Base-by-base conservation (phyloP, 1,139 yeast species). In the Diutina scorzettiae region DNA sequence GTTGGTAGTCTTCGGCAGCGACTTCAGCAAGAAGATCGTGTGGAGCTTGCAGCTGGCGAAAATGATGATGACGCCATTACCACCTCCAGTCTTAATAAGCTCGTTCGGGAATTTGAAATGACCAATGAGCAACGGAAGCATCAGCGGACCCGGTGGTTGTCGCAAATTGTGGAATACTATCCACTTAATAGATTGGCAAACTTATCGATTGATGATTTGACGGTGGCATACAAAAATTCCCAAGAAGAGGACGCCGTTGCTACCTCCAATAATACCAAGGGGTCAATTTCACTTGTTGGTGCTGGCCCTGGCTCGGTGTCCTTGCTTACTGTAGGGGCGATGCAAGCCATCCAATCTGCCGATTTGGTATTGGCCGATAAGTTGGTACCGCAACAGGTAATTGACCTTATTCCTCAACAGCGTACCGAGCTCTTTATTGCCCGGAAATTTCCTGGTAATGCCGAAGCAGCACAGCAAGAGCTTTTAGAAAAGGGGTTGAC, bases 361-460 rank as follows among this genome's bases (percentile, higher is more conserved):
- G 96, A 89, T 56, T 62, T 85, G 45, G 73, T 91, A 5, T 66
- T 91, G 37, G 94, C 96, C 1, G 98, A 91, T 58, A 91, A 91
- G 54, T 67, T 91, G 30, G 96, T 91, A 0, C 98, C 97, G 3
- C 84, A 82, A 51, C 81, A 81, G 51, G 95, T 91, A 1, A 63
- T 89, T 28, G 87, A 81, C 42, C 62, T 87, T 29, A 81, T 89
- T 14, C 97, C 97, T 0, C 60, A 72, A 30, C 66, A 70, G 36
- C 54, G 66, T 40, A 83, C 94, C 1, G 80, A 79, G 43, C 64
- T 82, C 4, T 86, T 83, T 56, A 87, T 89, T 48, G 97, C 98
- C 12, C 72, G 87, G 39, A 91, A 91, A 59, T 91, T 87, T 60
- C 97, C 97, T 1, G 98, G 98, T 1, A 89, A 91, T 57, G 97